Evolutionary conservation across 441 rosid genomes (phyloP), one percentile per base, ranked within the genome.

Genomic region (Eutrema salsugineum): DNA sequence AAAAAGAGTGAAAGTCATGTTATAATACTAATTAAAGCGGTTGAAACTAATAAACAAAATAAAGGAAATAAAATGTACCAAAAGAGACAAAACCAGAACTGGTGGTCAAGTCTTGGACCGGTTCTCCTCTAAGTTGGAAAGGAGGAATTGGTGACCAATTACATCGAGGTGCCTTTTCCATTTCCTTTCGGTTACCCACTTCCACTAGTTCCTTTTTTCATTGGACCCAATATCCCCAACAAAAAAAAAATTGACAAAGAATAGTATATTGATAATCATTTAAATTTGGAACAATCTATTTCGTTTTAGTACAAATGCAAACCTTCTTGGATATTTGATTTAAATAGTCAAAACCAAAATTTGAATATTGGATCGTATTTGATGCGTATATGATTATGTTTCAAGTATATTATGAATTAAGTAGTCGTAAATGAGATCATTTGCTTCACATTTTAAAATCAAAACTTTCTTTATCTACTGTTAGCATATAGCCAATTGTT

Each of bases 101-200:
- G 53, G 98, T 93, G 79, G 87, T 91, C 69, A 91, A 71, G 77
- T 89, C 97, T 78, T 86, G 84, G 20, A 89, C 66, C 46, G 86
- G 73, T 78, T 91, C 96, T 49, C 99, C 97, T 81, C 88, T 87
- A 78, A 90, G 71, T 77, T 91, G 93, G 28, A 85, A 82, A 50
- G 96, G 97, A 73, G 97, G 97, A 72, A 94, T 85, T 16, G 95
- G 91, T 63, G 97, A 86, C 99, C 99, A 94, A 71, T 69, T 75
- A 72, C 97, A 91, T 0, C 79, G 88, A 65, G 97, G 99, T 68
- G 82, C 95, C 77, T 84, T 91, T 51, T 82, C 85, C 93, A 90
- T 87, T 76, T 83, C 84, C 61, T 79, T 80, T 66, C 84, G 83
- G 68, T 75, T 90, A 59, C 93, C 92, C 27, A 86, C 91, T 60